Base-by-base conservation (phyloP, 306 rosid species). In the Inga oerstediana region DNA sequence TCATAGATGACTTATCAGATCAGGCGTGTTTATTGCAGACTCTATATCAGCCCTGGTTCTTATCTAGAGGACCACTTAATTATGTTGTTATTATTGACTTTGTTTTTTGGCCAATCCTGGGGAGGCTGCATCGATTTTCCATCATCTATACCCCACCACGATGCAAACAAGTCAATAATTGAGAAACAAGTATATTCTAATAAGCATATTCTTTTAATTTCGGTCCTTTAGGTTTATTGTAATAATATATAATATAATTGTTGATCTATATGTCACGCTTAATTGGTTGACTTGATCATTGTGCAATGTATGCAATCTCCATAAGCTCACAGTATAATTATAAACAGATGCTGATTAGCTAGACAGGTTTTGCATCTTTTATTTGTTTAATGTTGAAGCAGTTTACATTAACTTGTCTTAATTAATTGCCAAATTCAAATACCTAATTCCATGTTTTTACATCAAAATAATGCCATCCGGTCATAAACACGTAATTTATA, bases 81-180 rank as follows among this genome's bases (percentile, higher is more conserved):
- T 19, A 39, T 70, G 22, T 5, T 70, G 22, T 5, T 70, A 15
- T 66, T 14, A 49, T 14, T 14, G 4, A 15, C 1, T 27, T 27
- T 27, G 0, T 27, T 27, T 27, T 27, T 27, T 27, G 30, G 30
- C 30, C 30, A 27, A 27, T 4, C 0, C 3, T 7, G 49, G 6
- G 30, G 24, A 15, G 72, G 72, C 45, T 54, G 4, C 37, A 67
- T 35, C 14, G 46, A 35, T 67, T 17, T 52, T 52, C 27, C 72
- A 17, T 67, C 13, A 17, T 20, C 2, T n/a, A 59, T 67, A 0
- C 72, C 72, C 72, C 75, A 70, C 41, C 70, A 64, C 32, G 56
- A n/a, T 44, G 75, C 56, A 71, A 71, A 12, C 20, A 59, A 71
- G 75, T 71, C 75, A 44, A 44, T 71, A 44, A 71, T 71, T 71